Evolutionary conservation across 1,284 basidiomycete genomes (phyloP), one percentile per base, ranked within the genome.

Genomic region (Mycosarcoma mackinlayi): DNA sequence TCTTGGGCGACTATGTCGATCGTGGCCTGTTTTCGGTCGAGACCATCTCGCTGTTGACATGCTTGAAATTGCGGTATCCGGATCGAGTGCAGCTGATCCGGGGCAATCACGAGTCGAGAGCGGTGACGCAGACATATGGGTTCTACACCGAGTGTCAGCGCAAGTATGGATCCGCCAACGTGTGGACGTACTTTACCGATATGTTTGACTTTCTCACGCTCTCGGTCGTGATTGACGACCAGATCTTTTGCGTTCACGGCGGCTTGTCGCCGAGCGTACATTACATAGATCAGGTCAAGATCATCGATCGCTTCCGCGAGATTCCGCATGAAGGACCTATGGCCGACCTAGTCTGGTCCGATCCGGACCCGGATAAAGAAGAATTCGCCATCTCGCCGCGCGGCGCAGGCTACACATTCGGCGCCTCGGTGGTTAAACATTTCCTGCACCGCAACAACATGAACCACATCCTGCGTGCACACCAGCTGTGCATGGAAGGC

Each of bases 281-380:
- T 84, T 95, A 94, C 49, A 95, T 99, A 81, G 96, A 99, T 85
- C 96, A 99, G 85, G 95, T 99, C 84, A 98, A 98, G 84, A 92
- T 98, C 46, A 93, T 98, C 47, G 96, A 98, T 86, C 90, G 96
- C 48, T 98, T 98, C 86, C 88, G 95, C 92, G 96, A 99, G 86
- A 98, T 99, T 64, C 96, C 96, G 38, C 96, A 98, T 80, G 96
- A 99, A 85, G 96, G 96, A 1, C 95, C 96, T 5, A 98, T 99
- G 94, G 95, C 95, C n/a, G 96, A 99, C 86, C 87, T 99, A 23
- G 96, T 99, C 3, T 99, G 96, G 96, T 97, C 94, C 40, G 96
- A 99, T 86, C 96, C 96, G 28, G 96, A 99, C 85, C 90, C 93
- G 40, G 95, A 98, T 83, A 98, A 98, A 83, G 95, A 98, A 83